Conservation (phyloP, 768 basidiomycete species). For the Candolleomyces aberdarensis region DNA sequence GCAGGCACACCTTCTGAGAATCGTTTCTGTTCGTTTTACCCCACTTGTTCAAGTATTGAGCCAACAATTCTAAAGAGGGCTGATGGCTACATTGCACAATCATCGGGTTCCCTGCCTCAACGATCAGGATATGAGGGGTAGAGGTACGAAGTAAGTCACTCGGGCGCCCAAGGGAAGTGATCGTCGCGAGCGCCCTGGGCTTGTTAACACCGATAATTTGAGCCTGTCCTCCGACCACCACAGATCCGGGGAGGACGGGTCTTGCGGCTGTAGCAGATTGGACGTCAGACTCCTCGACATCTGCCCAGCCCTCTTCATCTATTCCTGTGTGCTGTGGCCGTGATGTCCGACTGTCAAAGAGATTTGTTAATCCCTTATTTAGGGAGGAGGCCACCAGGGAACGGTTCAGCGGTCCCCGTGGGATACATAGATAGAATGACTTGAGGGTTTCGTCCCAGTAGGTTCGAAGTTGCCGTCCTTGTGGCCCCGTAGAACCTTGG, state of each 20-base stretch:
- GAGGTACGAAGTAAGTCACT: slow-evolving; percentile 27
- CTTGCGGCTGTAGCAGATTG: neutral
- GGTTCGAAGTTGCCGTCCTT: slow-evolving; percentile 18
- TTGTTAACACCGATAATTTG: neutral
- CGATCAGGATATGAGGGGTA: slow-evolving; percentile 30
- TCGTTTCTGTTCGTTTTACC: slow-evolving; percentile 27
- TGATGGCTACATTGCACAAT: slow-evolving; percentile 37
- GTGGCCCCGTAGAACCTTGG: slow-evolving; percentile 13
- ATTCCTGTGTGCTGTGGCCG: neutral
- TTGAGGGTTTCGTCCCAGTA: slow-evolving; percentile 24
- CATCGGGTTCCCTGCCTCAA: slow-evolving; percentile 26
- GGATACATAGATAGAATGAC: slow-evolving; percentile 31
- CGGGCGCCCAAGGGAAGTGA: slow-evolving; percentile 30
- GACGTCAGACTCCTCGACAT: slow-evolving; percentile 14
- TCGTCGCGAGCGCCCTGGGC: slow-evolving; percentile 19
- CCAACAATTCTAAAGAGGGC: slow-evolving; percentile 31
- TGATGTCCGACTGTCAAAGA: slow-evolving; percentile 18
- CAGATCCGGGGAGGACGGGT: neutral
- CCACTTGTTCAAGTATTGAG: slow-evolving; percentile 36
- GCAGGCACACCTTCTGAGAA: slow-evolving; percentile 22
- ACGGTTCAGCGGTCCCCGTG: slow-evolving; percentile 23
- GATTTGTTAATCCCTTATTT: slow-evolving; percentile 32
- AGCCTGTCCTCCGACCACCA: neutral
- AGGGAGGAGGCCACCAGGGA: slow-evolving; percentile 26
- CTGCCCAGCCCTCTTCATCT: slow-evolving; percentile 32